These are phyloP conservation scores for Loxodes magnus DNA, from an alignment of 73 alveolate genomes.

Conservation along the genomic window DNA sequence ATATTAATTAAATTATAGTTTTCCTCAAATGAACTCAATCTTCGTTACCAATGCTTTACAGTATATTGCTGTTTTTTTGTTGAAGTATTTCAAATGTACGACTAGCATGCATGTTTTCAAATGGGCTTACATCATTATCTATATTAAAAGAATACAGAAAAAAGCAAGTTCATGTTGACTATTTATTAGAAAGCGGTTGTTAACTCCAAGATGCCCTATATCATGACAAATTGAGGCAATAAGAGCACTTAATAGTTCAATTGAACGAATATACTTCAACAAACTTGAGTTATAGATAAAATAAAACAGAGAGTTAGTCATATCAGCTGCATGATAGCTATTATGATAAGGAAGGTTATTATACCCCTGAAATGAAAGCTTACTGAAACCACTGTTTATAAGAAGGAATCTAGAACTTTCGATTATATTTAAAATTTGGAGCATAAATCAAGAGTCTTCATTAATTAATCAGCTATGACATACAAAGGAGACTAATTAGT, in stretches of 20 bases:
- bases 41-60: not conserved
- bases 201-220: constrained; percentile 14
- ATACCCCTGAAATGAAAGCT: no score
- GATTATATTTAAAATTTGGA: no score
- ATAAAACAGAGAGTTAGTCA: not conserved
- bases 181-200: not conserved
- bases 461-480: no score
- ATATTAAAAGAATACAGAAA: not conserved
- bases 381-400: no score
- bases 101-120: constrained; percentile 10
- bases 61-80: not conserved
- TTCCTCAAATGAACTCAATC: constrained; percentile 4
- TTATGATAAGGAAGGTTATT: not conserved
- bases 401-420: no score
- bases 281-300: not conserved
- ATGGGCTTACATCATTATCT: constrained; percentile 9
- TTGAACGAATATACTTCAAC: not conserved
- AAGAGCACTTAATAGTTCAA: constrained; percentile 1
- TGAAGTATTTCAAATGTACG: not conserved
- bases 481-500: no score
- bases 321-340: constrained; percentile 11
- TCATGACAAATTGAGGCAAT: constrained; percentile 20
- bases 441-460: no score
- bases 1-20: constrained; percentile 1
- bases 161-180: not conserved